Percentiles rank a stretch among this genome's conserved stretches.
These are phyloP conservation scores for barrel medic (Medicago truncatula) DNA, from an alignment of 306 rosid genomes.

Conservation along the genomic window DNA sequence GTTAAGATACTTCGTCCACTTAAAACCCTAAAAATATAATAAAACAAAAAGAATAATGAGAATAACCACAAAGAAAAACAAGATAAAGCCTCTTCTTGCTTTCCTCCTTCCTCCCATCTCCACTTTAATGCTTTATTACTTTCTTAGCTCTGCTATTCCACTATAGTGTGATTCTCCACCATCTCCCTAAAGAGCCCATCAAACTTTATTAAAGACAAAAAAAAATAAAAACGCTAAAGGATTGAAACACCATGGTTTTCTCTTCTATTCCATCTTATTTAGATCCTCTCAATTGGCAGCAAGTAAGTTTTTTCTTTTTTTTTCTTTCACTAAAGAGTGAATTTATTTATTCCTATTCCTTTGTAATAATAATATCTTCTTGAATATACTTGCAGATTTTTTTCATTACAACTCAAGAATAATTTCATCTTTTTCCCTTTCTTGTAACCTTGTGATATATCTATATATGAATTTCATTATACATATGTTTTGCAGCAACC, in stretches of 20 bases:
- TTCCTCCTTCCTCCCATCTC: constrained; percentile 50
- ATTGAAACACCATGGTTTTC: constrained; percentile 79
- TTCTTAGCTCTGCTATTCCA: constrained; percentile 93
- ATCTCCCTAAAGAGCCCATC: constrained; percentile 89
- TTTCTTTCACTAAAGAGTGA: constrained; percentile 32
- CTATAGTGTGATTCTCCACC: constrained; percentile 90
- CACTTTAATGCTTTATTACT: constrained; percentile 58
- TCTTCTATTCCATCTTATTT: constrained; percentile 95
- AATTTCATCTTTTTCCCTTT: neutral
- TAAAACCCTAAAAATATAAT: constrained; percentile 80
- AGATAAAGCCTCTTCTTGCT: constrained; percentile 64
- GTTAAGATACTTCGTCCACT: constrained; percentile 88
- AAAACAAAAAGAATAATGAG: constrained; percentile 88
- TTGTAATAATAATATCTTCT: constrained; percentile 49
- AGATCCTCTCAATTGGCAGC: constrained; percentile 99
- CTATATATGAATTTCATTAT: neutral
- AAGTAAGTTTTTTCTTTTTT: constrained; percentile 58
- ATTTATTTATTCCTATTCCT: constrained; percentile 82
- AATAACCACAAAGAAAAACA: constrained; percentile 77
- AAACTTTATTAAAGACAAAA: constrained; percentile 75
- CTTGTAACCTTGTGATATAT: constrained; percentile 7
- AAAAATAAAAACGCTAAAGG: constrained; percentile 49
- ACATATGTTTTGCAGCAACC: constrained; percentile 60
- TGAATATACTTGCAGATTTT: constrained; percentile 71
- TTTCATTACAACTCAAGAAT: constrained; percentile 26